Conservation (phyloP, 495 filamentous ascomycete species). For the Poronia punctata region DNA sequence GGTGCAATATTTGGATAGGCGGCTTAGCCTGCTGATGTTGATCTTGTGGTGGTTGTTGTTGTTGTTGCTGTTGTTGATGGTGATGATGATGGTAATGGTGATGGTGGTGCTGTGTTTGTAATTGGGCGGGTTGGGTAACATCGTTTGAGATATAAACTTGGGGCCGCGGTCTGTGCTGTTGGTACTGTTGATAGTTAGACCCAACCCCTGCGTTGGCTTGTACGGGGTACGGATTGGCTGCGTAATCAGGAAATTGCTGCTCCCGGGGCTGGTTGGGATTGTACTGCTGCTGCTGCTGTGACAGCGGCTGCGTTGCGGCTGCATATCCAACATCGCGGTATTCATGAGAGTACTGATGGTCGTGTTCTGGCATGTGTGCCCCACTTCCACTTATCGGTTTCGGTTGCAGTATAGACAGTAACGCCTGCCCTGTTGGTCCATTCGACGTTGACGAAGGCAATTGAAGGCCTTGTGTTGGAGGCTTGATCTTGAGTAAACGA, state of each 20-base stretch:
- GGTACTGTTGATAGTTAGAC: conserved; percentile 16
- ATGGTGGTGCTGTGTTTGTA: no score
- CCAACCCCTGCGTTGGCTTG: conserved; percentile 19
- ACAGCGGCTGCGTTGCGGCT: conserved; percentile 27
- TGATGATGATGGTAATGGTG: not conserved
- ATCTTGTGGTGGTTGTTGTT: conserved; percentile 8
- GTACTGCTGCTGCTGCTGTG: conserved; percentile 25
- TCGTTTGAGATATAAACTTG: conserved; percentile 16
- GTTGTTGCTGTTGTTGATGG: conserved; percentile 3
- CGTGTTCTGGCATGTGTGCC: conserved; percentile 3
- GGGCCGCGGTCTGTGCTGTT: conserved; percentile 19
- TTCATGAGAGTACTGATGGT: conserved; percentile 24
- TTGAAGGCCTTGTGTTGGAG: conserved; percentile 39
- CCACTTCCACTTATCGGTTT: conserved; percentile 25
- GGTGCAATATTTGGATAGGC: conserved; percentile 43
- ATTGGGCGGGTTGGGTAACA: no score
- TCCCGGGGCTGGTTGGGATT: conserved; percentile 34
- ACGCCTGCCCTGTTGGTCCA: conserved; percentile 35
- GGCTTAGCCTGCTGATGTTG: conserved; percentile 27
- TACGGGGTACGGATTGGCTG: conserved; percentile 42
- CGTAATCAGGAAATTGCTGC: conserved; percentile 25
- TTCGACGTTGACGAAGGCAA: conserved; percentile 13
- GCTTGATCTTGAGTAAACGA: conserved; percentile 56
- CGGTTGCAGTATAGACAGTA: conserved; percentile 51
- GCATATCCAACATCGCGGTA: conserved; percentile 36